Conservation (phyloP, 2,329 filamentous ascomycete species). For the Blumeriella jaapii region DNA sequence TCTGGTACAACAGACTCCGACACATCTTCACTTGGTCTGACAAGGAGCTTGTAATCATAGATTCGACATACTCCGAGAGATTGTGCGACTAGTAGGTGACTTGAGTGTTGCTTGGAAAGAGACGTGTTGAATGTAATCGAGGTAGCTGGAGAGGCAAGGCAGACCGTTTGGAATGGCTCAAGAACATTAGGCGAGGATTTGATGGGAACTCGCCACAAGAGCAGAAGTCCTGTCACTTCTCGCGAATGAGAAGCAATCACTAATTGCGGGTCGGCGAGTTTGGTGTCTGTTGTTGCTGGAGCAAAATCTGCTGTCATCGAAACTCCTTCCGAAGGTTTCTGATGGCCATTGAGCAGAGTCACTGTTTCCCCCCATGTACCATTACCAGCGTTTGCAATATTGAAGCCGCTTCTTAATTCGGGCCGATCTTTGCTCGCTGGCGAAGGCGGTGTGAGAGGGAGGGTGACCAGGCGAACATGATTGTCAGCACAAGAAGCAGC, state of each 20-base stretch:
- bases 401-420: constrained; percentile 39
- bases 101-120: constrained; percentile 30
- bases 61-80: constrained; percentile 45
- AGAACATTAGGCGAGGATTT: constrained; percentile 23
- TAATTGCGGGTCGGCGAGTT: constrained; percentile 30
- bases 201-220: constrained; percentile 46
- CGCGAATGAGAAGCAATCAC: constrained; percentile 49
- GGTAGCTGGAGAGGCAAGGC: constrained; percentile 41
- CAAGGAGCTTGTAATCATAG: constrained; percentile 47
- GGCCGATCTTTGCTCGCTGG: constrained; percentile 44
- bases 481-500: constrained; percentile 46
- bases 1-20: constrained; percentile 29
- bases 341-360: constrained; percentile 41
- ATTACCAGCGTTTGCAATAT: constrained; percentile 44
- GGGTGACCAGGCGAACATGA: constrained; percentile 44
- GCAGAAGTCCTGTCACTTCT: constrained; percentile 46
- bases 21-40: constrained; percentile 40
- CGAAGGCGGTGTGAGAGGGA: constrained; percentile 51
- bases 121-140: constrained; percentile 50
- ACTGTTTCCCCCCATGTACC: constrained; percentile 54
- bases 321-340: constrained; percentile 40
- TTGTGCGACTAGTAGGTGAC: constrained; percentile 46
- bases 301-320: constrained; percentile 36
- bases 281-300: constrained; percentile 21
- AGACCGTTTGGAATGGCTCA: constrained; percentile 49